These are phyloP conservation scores for Talaromyces wortmannii DNA, from an alignment of 495 filamentous ascomycete genomes.

Conservation along the genomic window DNA sequence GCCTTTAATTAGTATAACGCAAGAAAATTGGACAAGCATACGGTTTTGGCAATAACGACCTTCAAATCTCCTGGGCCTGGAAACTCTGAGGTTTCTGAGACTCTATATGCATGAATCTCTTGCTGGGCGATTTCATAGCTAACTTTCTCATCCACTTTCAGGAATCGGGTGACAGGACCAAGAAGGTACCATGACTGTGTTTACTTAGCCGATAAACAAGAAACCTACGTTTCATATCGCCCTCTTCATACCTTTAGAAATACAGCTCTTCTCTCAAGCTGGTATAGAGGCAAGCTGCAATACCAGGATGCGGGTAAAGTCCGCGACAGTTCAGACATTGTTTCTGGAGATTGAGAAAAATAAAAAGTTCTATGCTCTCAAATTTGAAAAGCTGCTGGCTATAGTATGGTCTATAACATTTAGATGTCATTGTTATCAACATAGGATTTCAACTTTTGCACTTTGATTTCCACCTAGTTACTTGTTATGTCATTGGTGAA, in stretches of 20 bases:
- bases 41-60: conserved; percentile 31
- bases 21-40: conserved; percentile 3
- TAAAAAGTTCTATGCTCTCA: not conserved
- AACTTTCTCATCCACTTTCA: conserved; percentile 33
- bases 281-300: conserved; percentile 32
- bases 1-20: not conserved
- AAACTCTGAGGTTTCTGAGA: conserved; percentile 18
- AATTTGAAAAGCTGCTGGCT: not conserved
- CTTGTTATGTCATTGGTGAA: conserved; percentile 1
- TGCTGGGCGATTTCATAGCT: conserved; percentile 51
- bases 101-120: conserved; percentile 35
- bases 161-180: conserved; percentile 53
- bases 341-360: too few species aligned
- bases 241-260: conserved; percentile 37
- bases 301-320: conserved; percentile 41
- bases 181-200: conserved; percentile 53
- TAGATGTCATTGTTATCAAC: not conserved
- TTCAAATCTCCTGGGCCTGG: conserved; percentile 29
- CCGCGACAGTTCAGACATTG: conserved; percentile 30
- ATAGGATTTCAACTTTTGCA: not conserved
- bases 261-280: conserved; percentile 48
- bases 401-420: not conserved
- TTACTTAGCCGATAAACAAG: conserved; percentile 4
- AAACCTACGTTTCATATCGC: not conserved
- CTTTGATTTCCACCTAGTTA: not conserved